Percentiles rank a stretch among this genome's conserved stretches.
phyloP scores from a whole-genome alignment of 495 filamentous ascomycete species.

The Aspergillus kassunensis region DNA sequence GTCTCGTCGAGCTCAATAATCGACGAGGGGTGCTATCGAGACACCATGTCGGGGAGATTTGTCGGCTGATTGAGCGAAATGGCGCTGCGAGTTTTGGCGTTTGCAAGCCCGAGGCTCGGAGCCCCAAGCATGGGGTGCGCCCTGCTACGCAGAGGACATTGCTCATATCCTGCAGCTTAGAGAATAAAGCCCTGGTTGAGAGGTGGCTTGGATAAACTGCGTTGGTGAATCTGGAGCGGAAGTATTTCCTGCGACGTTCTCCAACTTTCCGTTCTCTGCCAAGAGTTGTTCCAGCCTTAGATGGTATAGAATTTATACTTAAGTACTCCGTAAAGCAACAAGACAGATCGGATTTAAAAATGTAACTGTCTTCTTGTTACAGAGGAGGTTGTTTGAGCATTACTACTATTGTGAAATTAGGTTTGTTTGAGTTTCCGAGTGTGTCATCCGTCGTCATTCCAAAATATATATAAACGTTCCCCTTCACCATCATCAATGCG shows the following conservation, averaged over 20 bases:
- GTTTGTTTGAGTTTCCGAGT: no score
- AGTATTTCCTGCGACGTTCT: background rate
- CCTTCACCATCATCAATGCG: no score
- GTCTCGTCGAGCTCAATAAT: conserved; percentile 10
- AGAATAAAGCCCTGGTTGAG: conserved; percentile 10
- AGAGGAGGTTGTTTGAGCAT: no score
- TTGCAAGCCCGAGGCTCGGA: conserved; percentile 29
- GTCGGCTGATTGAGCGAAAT: conserved; percentile 19
- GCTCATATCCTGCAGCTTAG: conserved; percentile 42
- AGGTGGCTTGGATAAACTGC: no score
- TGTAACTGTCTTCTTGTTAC: no score
- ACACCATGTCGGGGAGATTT: conserved; percentile 20
- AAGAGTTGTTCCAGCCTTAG: background rate
- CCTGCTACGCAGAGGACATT: conserved; percentile 44
- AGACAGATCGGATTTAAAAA: no score
- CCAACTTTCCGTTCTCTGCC: conserved; percentile 1
- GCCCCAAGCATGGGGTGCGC: conserved; percentile 42
- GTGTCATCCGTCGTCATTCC: no score
- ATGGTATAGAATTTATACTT: no score
- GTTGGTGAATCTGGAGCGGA: background rate
- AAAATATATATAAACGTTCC: no score
- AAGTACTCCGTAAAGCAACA: no score
- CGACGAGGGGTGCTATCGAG: conserved; percentile 19
- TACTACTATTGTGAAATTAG: no score
- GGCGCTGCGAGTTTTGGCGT: conserved; percentile 12